Evolutionary conservation across 768 basidiomycete species (phyloP), one percentile per base, ranked within the genome.

Genomic region (Imleria badia): DNA sequence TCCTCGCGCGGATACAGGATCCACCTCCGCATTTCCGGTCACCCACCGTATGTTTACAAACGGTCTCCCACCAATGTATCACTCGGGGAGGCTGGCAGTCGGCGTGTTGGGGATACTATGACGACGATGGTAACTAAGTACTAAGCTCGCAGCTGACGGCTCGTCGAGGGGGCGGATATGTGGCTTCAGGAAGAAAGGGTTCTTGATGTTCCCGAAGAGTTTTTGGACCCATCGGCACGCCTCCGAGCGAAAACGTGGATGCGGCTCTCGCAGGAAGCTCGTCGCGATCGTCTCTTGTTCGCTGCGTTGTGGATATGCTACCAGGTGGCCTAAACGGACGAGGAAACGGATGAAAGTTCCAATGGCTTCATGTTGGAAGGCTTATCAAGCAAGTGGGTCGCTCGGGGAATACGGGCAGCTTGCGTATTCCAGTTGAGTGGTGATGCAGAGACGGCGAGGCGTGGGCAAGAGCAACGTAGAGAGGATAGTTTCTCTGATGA

Each of bases 371-470:
- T 35, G 33, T 31, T 62, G 30, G 60, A 62, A 33, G 56, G 54
- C 26, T 36, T 59, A 14, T n/a, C 19, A 2, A 48, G 55, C 31
- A 35, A 13, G 22, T 62, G 48, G 57, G 47, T 62, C 4, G 54
- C 51, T 15, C 51, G 51, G 1, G 60, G 60, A 17, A 57, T 62
- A 38, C 48, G 48, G 29, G 35, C 35, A 26, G 54, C 51, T 2
- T 63, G 56, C 33, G 56, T 51, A 8, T 47, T 62, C n/a, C 48
- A 52, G 20, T 42, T 55, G 45, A 51, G 31, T 0, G 41, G 36
- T 6, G 56, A n/a, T n/a, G 26, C 26, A 26, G 26, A 6, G 26
- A 26, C 26, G n/a, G n/a, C n/a, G 6, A 26, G 26, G 26, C 26
- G 26, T 26, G 26, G 26, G 26, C 26, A 26, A 26, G 26, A 26